These are phyloP conservation scores for Neurospora sp. DNA, from an alignment of 2,329 filamentous ascomycete genomes.

Conservation along the genomic window DNA sequence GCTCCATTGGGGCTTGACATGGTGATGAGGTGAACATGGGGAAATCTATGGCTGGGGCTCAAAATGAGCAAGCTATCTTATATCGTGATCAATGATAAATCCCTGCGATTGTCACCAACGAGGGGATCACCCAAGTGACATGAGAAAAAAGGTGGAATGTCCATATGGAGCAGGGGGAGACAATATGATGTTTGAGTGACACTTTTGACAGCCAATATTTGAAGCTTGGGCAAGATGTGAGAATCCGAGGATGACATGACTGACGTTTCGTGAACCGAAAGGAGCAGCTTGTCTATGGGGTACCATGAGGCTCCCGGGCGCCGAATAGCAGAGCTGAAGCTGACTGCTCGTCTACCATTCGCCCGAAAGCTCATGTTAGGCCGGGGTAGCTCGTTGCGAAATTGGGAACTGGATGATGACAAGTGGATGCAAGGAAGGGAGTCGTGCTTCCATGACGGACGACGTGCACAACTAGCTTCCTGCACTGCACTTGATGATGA, in stretches of 20 bases:
- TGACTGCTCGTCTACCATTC: conserved; percentile 13
- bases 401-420: conserved; percentile 2
- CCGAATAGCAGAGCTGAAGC: conserved; percentile 17
- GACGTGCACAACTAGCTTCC: neutral
- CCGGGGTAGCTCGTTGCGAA: conserved; percentile 15
- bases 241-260: neutral
- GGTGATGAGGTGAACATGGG: neutral
- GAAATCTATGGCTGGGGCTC: neutral
- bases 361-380: conserved; percentile 5
- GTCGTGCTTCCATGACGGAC: neutral
- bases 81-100: neutral
- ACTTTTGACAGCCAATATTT: neutral
- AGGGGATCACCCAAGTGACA: neutral
- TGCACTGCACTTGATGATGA: neutral
- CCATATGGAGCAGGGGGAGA: neutral
- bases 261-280: neutral
- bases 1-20: neutral
- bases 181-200: neutral
- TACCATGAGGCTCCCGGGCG: neutral
- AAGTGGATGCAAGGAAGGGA: neutral
- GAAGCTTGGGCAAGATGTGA: neutral
- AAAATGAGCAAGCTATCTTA: neutral
- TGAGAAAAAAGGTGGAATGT: neutral
- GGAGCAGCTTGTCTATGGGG: neutral
- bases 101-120: neutral